Conservation (phyloP, 768 basidiomycete genomes). For the Macrolepiota fuliginosa region DNA sequence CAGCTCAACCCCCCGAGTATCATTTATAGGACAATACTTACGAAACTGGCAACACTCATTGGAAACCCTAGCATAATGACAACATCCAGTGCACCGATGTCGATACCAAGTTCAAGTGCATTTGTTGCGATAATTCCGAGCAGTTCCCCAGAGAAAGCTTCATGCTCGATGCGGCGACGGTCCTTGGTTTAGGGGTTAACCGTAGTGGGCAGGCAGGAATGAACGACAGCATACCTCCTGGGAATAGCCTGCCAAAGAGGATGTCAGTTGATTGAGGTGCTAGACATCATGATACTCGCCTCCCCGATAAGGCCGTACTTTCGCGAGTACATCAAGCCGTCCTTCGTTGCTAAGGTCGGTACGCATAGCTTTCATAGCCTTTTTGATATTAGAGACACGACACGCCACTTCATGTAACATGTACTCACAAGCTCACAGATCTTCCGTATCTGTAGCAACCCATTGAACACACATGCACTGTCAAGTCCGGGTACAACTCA, state of each 20-base stretch:
- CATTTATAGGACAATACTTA: constrained; percentile 29
- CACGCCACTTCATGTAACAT: neutral
- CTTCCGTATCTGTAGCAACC: constrained; percentile 62
- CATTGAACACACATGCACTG: neutral
- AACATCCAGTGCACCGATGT: constrained; percentile 85
- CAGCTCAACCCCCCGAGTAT: neutral
- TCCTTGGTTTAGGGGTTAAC: constrained; percentile 44
- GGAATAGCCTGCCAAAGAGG: constrained; percentile 56
- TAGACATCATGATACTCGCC: constrained; percentile 36
- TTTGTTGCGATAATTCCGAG: constrained; percentile 89
- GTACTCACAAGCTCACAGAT: constrained; percentile 71
- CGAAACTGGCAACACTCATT: constrained; percentile 74
- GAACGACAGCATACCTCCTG: constrained; percentile 44
- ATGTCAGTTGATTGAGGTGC: neutral
- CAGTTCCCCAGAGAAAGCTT: constrained; percentile 82
- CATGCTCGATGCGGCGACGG: constrained; percentile 77
- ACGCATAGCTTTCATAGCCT: constrained; percentile 81
- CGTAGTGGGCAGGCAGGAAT: neutral
- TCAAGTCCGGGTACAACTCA: constrained; percentile 18
- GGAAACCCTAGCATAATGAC: constrained; percentile 91
- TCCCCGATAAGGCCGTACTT: constrained; percentile 82
- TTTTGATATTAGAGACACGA: neutral
- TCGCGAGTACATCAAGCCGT: constrained; percentile 68
- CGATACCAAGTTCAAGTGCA: constrained; percentile 88
- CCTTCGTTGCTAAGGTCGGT: constrained; percentile 72